Conservation (phyloP, 2,329 filamentous ascomycete species). For the Trichoderma koningii region DNA sequence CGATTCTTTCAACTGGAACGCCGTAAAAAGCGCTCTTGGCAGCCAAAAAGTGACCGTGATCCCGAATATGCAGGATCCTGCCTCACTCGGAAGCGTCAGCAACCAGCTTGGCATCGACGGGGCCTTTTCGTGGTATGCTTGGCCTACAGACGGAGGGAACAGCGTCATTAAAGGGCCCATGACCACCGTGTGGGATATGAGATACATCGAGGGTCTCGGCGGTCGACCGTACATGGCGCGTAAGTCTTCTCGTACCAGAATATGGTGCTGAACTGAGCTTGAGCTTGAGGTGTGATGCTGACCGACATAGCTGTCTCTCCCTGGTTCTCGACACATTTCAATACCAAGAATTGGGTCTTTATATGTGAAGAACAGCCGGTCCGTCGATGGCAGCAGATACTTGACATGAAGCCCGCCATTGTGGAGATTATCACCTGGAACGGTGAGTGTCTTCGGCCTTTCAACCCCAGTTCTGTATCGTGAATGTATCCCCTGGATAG, state of each 20-base stretch:
- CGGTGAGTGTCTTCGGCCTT: constrained; percentile 18
- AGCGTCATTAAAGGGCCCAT: constrained; percentile 31
- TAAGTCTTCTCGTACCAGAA: constrained; percentile 24
- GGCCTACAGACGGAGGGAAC: constrained; percentile 33
- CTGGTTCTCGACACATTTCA: constrained; percentile 34
- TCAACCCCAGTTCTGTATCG: no score
- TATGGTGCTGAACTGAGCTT: no score
- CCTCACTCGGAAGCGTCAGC: constrained; percentile 20
- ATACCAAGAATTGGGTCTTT: constrained; percentile 34
- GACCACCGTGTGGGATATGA: constrained; percentile 32
- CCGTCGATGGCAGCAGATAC: constrained; percentile 32
- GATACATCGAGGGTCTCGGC: constrained; percentile 28
- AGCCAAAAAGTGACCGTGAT: constrained; percentile 31
- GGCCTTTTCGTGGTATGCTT: constrained; percentile 33
- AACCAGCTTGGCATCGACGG: constrained; percentile 31
- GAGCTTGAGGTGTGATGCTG: neutral
- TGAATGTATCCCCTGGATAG: neutral
- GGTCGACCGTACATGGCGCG: constrained; percentile 32
- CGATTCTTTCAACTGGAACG: constrained; percentile 32
- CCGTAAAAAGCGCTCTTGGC: constrained; percentile 29
- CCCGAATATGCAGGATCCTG: constrained; percentile 31
- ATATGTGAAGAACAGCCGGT: constrained; percentile 33
- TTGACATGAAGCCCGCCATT: constrained; percentile 32
- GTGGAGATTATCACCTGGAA: constrained; percentile 33
- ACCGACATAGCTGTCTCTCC: constrained; percentile 30